A percentile compares a stretch with the other conserved stretches of the same genome.
phyloP scores from a whole-genome alignment of 129 eudicot species.

The Artemisia annua region DNA sequence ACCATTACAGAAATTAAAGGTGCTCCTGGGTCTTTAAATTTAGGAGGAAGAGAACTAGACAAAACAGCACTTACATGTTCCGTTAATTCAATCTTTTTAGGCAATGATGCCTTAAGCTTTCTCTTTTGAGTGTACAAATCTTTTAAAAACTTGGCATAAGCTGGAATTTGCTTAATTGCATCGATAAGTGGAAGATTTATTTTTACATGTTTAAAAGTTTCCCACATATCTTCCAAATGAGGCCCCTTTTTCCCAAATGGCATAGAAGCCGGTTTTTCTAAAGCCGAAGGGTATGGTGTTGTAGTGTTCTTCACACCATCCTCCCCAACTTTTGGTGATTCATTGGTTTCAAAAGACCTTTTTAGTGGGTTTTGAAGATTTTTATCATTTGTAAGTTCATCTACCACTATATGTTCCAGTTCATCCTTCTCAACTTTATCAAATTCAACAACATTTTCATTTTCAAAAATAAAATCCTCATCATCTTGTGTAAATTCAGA shows the following conservation, averaged over 20 bases:
- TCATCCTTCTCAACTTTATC: not conserved
- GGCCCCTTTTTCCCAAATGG: not conserved
- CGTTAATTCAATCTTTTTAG: too few species aligned
- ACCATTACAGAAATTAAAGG: too few species aligned
- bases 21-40: too few species aligned
- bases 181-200: too few species aligned
- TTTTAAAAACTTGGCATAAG: too few species aligned
- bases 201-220: too few species aligned
- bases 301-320: not conserved
- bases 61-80: too few species aligned
- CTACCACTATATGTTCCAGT: not conserved
- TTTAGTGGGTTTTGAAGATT: not conserved
- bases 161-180: too few species aligned
- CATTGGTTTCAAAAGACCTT: not conserved
- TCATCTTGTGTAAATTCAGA: not conserved
- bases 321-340: not conserved
- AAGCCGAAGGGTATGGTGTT: not conserved
- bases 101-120: too few species aligned
- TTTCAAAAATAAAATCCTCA: not conserved
- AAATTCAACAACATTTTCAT: not conserved
- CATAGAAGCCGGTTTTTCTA: not conserved
- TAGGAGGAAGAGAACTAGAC: too few species aligned
- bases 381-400: not conserved
- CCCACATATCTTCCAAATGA: too few species aligned
- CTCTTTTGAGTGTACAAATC: too few species aligned